Conservation (phyloP, 192 early-diverging fungal genomes). For the Allomyces macrogynus region DNA sequence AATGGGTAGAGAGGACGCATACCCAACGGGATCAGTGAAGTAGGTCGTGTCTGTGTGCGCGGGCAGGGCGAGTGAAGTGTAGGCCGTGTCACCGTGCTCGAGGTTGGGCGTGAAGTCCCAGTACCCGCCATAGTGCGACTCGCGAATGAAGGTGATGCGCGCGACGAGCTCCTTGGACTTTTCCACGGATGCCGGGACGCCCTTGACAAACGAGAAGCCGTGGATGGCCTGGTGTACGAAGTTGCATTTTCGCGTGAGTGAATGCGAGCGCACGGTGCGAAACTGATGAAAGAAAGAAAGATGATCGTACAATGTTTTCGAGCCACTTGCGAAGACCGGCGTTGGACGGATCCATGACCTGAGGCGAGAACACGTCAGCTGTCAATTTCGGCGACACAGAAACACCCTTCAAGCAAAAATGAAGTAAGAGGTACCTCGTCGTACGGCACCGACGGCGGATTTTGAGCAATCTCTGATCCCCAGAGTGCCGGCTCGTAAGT, state of each 20-base stretch:
- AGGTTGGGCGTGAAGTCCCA: constrained; percentile 61
- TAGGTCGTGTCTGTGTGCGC: constrained; percentile 75
- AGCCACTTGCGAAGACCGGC: constrained; percentile 51
- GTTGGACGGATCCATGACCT: constrained; percentile 37
- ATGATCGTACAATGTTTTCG: constrained; percentile 25
- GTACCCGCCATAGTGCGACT: constrained; percentile 46
- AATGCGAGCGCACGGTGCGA: too few relatives aligned
- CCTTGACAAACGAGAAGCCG: constrained; percentile 55
- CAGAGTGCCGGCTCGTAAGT: constrained; percentile 8
- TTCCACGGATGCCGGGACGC: constrained; percentile 35
- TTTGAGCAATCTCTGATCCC: constrained; percentile 15
- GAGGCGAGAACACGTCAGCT: too few relatives aligned
- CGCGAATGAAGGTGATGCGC: constrained; percentile 49
- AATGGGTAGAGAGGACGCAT: constrained; percentile 3
- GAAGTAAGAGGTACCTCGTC: constrained; percentile 10
- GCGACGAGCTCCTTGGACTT: constrained; percentile 43
- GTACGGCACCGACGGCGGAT: constrained; percentile 24
- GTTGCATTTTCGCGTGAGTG: too few relatives aligned
- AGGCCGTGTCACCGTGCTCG: constrained; percentile 65
- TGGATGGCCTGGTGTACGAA: constrained; percentile 23
- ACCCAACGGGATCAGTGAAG: constrained; percentile 68
- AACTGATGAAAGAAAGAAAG: neutral
- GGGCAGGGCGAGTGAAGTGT: constrained; percentile 44
- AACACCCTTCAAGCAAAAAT: too few relatives aligned
- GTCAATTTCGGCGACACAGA: too few relatives aligned